These are phyloP conservation scores for Blastobotrys petasosporus DNA, from an alignment of 1,139 yeast species.

Conservation along the genomic window DNA sequence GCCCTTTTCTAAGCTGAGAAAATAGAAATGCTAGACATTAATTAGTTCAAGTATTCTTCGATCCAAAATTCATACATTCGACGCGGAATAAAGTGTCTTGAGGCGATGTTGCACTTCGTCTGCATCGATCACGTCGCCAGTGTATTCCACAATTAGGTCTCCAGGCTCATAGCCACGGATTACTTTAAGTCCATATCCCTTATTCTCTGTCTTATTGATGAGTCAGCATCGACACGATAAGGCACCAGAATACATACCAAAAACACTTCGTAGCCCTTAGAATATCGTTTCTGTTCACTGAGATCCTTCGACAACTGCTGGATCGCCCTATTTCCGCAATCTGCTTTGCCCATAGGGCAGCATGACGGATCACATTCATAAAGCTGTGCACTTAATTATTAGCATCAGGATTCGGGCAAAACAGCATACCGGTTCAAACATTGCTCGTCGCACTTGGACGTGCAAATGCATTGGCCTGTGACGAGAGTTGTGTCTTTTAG, in stretches of 20 bases:
- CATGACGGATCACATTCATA: conserved; percentile 34
- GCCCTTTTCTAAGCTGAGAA: conserved; percentile 36
- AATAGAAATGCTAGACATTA: conserved; percentile 30
- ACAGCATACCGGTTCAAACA: conserved; percentile 29
- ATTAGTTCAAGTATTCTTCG: not conserved
- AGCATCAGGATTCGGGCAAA: not conserved
- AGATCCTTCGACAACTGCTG: conserved; percentile 22
- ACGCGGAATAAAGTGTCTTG: conserved; percentile 23
- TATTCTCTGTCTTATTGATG: conserved; percentile 24
- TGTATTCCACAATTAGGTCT: conserved; percentile 40
- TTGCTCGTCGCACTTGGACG: conserved; percentile 30
- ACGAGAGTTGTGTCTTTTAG: not conserved
- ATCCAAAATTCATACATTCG: conserved; percentile 3
- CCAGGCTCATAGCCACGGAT: conserved; percentile 34
- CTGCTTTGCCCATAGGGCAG: conserved; percentile 32
- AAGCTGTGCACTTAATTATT: conserved; percentile 24
- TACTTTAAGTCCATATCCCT: conserved; percentile 38
- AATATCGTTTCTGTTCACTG: conserved; percentile 23
- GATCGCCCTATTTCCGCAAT: conserved; percentile 39
- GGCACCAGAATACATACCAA: conserved; percentile 15
- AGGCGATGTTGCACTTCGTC: conserved; percentile 33
- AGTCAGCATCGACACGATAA: not conserved
- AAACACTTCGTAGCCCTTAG: conserved; percentile 34
- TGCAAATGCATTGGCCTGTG: conserved; percentile 19
- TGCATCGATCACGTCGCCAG: conserved; percentile 39